Conservation (phyloP, 139 green algal genomes). For the Picochlorum costavermella region DNA sequence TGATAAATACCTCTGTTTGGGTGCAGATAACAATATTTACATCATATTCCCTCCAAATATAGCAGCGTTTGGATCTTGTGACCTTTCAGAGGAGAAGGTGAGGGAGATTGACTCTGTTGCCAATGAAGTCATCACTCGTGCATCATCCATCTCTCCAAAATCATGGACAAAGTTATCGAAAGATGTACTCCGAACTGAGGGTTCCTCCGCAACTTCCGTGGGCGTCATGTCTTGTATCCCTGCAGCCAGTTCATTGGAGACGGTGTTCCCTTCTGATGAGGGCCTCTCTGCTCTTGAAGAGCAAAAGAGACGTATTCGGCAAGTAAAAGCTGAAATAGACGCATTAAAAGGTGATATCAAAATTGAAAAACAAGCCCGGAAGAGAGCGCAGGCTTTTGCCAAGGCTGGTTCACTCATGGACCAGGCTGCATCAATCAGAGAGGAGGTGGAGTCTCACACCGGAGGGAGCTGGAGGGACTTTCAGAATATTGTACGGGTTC, state of each 20-base stretch:
- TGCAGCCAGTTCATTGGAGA: neutral
- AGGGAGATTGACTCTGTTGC: neutral
- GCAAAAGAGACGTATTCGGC: conserved; percentile 19
- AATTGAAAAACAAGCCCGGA: conserved; percentile 18
- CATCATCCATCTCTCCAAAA: neutral
- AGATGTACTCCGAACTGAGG: conserved; percentile 8
- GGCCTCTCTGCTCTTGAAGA: conserved; percentile 17
- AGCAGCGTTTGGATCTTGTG: neutral
- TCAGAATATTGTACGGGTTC: conserved; percentile 44
- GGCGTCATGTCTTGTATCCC: conserved; percentile 6
- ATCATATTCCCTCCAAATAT: conserved; percentile 14
- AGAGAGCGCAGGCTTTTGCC: neutral
- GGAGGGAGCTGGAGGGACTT: conserved; percentile 39
- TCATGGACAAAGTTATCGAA: conserved; percentile 1
- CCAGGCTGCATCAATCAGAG: conserved; percentile 20
- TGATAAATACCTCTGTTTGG: conserved; percentile 44
- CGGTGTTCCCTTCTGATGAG: conserved; percentile 8
- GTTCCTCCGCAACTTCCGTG: conserved; percentile 16
- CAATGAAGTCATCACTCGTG: neutral
- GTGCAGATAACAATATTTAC: conserved; percentile 57
- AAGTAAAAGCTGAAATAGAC: conserved; percentile 14
- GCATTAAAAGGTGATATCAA: conserved; percentile 15
- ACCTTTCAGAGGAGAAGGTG: neutral
- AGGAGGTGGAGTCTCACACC: conserved; percentile 19
- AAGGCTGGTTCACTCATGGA: conserved; percentile 27